Evolutionary conservation across 75 land plant species (phyloP).

Genomic region (Pinus albicaulis): DNA sequence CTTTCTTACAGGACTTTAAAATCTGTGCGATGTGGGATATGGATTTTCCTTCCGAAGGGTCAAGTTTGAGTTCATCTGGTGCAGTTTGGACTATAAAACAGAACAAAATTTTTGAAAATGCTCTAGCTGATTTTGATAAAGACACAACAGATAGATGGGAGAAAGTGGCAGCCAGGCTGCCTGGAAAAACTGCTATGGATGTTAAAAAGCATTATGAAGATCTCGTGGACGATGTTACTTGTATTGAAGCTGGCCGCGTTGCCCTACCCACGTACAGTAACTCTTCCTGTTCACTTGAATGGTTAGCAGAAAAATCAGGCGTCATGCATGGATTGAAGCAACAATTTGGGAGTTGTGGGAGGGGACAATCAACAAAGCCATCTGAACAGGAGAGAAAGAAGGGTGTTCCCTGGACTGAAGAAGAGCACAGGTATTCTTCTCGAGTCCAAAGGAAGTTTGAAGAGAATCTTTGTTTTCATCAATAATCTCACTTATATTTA

Average conservation of each 20-base stretch:
- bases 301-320: constrained; percentile 11
- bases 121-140: constrained; percentile 21
- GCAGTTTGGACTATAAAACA: constrained; percentile 31
- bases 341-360: constrained; percentile 19
- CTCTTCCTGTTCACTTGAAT: constrained; percentile 20
- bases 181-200: constrained; percentile 33
- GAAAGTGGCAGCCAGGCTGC: constrained; percentile 30
- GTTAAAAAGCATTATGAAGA: constrained; percentile 24
- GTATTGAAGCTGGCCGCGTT: constrained; percentile 66
- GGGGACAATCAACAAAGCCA: constrained; percentile 13
- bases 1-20: not conserved
- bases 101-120: constrained; percentile 52
- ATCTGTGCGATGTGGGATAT: constrained; percentile 9
- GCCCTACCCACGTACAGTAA: constrained; percentile 39
- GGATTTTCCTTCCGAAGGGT: not conserved
- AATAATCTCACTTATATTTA: not conserved
- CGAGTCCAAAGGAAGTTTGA: not conserved
- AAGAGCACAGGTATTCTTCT: constrained; percentile 62
- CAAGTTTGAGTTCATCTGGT: not conserved
- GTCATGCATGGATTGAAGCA: constrained; percentile 15
- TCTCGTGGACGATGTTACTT: constrained; percentile 44
- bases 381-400: constrained; percentile 63
- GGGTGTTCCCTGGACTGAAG: constrained; percentile 83
- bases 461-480: not conserved
- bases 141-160: constrained; percentile 30